Base-by-base conservation (phyloP, 2,329 filamentous ascomycete genomes). In the Aspergillus brunneoviolaceus region DNA sequence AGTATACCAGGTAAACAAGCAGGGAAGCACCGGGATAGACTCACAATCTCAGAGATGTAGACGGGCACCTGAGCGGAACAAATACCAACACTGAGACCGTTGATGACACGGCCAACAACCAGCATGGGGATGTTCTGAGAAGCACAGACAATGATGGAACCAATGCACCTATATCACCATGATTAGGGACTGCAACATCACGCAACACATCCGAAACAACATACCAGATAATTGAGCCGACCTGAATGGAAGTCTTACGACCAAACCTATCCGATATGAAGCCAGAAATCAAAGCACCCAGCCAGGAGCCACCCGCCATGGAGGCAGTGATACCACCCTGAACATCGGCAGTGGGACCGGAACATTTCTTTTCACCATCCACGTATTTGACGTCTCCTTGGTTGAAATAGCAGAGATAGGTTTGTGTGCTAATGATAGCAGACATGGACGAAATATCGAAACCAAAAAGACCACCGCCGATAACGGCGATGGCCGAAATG, bases 361-460 rank as follows among this genome's bases (percentile, higher is more conserved):
- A 65, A 47, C 72, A 62, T 69, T 71, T 47, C 14, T 60, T 63
- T 14, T 63, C 47, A 10, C 73, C 69, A 16, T 75, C 27, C 1
- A 71, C 66, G 5, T 69, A 72, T 3, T 74, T 72, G 2, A 58
- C 51, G 1, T 64, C 68, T 2, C 79, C 72, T 68, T 90, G 83
- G 67, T 86, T 80, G 77, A 92, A 92, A 74, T 90, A 92, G 68
- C 84, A 86, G 67, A 86, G 86, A 73, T 92, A 92, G 51, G 87
- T 84, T 59, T 86, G 75, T 0, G 87, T 89, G 31, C 86, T 86
- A 42, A 92, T 80, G 60, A 87, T 85, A 50, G 84, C 85, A 42
- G 85, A 87, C 88, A 92, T 91, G 49, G 87, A 89, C 58, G 84
- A 86, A 68, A 92, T 91, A 76, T 92, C 90, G 72, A 92, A 92